These are phyloP conservation scores for Filobasidium floriforme DNA, from an alignment of 768 basidiomycete species.

Conservation along the genomic window DNA sequence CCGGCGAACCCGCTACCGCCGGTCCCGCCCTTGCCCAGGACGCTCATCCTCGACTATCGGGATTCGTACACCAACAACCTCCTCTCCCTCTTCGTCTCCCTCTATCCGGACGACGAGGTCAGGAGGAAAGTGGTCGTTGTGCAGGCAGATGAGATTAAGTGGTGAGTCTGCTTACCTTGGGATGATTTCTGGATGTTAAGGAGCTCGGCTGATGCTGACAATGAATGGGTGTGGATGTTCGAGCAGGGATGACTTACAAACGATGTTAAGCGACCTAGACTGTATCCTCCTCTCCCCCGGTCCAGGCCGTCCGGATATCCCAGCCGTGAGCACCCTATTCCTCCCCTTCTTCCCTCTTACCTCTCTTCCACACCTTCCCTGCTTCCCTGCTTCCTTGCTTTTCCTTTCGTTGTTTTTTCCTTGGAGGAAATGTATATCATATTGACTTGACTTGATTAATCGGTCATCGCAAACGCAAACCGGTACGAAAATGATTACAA, in stretches of 20 bases:
- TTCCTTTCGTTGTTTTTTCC: too few relatives aligned
- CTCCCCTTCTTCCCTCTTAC: neutral
- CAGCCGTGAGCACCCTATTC: constrained; percentile 24
- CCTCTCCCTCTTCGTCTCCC: constrained; percentile 41
- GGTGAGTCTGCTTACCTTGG: too few relatives aligned
- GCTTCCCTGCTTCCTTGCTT: too few relatives aligned
- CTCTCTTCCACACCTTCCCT: neutral
- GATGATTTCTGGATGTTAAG: neutral
- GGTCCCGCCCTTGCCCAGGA: constrained; percentile 39
- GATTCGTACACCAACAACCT: constrained; percentile 47
- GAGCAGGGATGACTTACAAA: neutral
- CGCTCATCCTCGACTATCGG: constrained; percentile 44
- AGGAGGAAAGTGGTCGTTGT: constrained; percentile 39
- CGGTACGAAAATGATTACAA: too few relatives aligned
- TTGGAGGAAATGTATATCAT: too few relatives aligned
- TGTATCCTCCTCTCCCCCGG: constrained; percentile 46
- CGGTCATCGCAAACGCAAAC: too few relatives aligned
- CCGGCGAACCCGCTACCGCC: too few relatives aligned
- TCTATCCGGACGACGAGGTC: constrained; percentile 24
- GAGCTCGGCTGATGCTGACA: too few relatives aligned
- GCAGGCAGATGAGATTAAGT: constrained; percentile 38
- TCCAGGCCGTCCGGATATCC: constrained; percentile 42
- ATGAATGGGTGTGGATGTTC: constrained; percentile 3
- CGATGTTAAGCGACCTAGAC: constrained; percentile 29
- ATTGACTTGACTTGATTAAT: too few relatives aligned